Percentiles rank a stretch among this genome's conserved stretches.
Evolutionary conservation across 305 asterid species (phyloP).

Genomic region (Vinca major): DNA sequence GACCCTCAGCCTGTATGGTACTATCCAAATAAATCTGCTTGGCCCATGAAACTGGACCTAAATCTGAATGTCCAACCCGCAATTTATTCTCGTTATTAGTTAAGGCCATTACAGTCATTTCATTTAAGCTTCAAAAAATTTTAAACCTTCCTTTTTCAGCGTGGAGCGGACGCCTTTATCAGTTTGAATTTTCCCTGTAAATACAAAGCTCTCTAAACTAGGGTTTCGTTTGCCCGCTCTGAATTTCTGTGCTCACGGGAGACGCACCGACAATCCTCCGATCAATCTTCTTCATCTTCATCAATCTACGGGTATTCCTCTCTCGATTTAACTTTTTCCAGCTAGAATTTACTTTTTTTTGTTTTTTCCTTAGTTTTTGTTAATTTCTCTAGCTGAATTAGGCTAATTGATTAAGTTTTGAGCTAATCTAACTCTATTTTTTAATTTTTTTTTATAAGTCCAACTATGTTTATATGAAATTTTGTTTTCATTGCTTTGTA

Average conservation of each 20-base stretch:
- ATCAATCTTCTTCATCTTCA: background rate
- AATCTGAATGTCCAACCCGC: too few relatives aligned
- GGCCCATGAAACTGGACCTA: background rate
- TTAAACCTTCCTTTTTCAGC: too few relatives aligned
- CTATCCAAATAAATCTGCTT: too few relatives aligned
- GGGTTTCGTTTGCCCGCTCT: slow-evolving; percentile 10
- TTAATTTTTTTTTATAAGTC: too few relatives aligned
- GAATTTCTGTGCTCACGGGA: background rate
- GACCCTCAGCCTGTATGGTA: too few relatives aligned
- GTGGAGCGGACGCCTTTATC: too few relatives aligned
- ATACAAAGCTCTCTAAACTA: background rate
- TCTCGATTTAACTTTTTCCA: background rate
- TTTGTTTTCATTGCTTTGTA: too few relatives aligned
- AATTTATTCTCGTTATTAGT: background rate
- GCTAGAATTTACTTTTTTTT: background rate
- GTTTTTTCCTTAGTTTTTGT: background rate
- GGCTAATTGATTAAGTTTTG: too few relatives aligned
- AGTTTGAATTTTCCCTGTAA: background rate
- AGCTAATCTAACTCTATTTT: too few relatives aligned
- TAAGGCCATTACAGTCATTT: background rate
- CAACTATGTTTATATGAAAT: too few relatives aligned
- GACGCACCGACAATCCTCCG: background rate
- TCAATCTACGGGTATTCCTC: background rate
- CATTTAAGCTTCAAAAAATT: background rate
- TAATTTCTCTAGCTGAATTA: background rate